Conservation (phyloP, 164 flowering plant genomes). For the Vitis riparia region DNA sequence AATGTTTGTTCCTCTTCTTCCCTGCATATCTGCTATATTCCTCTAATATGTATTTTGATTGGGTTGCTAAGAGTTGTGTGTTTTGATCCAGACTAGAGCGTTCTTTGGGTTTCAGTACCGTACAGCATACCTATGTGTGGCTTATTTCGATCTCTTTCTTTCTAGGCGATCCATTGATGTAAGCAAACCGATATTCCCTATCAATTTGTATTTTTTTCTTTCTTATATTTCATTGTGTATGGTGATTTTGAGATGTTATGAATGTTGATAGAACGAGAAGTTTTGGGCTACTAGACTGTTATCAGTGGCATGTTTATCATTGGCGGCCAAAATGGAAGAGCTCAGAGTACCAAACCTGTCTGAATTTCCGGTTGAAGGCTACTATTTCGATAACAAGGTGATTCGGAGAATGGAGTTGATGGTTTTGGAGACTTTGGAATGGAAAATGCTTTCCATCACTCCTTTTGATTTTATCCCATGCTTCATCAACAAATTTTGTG, state of each 20-base stretch:
- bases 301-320: conserved; percentile 61
- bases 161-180: conserved; percentile 54
- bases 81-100: conserved; percentile 42
- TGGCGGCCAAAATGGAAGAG: conserved; percentile 46
- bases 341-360: conserved; percentile 19
- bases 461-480: conserved; percentile 28
- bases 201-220: background rate
- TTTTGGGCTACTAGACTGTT: conserved; percentile 62
- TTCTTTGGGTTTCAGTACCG: conserved; percentile 47
- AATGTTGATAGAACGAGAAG: conserved; percentile 37
- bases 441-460: conserved; percentile 32
- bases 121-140: conserved; percentile 61
- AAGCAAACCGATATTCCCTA: conserved; percentile 14
- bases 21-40: background rate
- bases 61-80: background rate
- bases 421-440: conserved; percentile 26
- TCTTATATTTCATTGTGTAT: background rate
- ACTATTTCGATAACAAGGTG: conserved; percentile 17
- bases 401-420: conserved; percentile 34
- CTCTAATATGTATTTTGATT: background rate
- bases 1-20: conserved; percentile 35
- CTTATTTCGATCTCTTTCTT: conserved; percentile 63
- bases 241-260: background rate
- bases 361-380: conserved; percentile 19
- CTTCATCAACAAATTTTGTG: conserved; percentile 23